Percentiles rank a stretch among this genome's conserved stretches.
Evolutionary conservation across 768 basidiomycete genomes (phyloP).

Genomic region (Trametes villosa): DNA sequence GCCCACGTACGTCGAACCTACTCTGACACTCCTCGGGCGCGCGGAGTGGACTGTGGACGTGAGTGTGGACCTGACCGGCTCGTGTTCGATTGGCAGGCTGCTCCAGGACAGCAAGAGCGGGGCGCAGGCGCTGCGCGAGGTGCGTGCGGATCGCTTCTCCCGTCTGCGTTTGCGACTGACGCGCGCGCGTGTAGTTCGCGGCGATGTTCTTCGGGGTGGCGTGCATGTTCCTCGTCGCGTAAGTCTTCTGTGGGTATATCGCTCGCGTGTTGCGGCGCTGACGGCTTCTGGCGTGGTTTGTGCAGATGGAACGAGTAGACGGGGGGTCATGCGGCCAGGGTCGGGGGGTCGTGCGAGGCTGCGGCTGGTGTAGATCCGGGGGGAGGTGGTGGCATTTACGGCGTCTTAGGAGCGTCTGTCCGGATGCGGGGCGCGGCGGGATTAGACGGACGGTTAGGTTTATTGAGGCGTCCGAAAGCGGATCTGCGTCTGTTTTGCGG

Average conservation of each 20-base stretch:
- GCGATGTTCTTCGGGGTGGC: constrained; percentile 90
- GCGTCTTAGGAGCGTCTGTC: neutral
- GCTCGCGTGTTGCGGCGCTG: constrained; percentile 13
- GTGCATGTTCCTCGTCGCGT: constrained; percentile 94
- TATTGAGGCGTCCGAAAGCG: constrained; percentile 3
- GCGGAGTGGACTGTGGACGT: too few relatives aligned
- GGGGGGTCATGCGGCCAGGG: constrained; percentile 19
- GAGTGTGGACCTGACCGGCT: neutral
- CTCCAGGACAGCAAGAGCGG: constrained; percentile 87
- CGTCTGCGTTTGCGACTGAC: constrained; percentile 13
- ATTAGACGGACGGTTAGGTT: constrained; percentile 9
- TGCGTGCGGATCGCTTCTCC: constrained; percentile 37
- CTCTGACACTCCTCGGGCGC: constrained; percentile 1
- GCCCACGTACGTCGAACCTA: constrained; percentile 68
- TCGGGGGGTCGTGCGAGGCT: constrained; percentile 12
- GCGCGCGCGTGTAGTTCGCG: constrained; percentile 60
- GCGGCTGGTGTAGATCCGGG: neutral
- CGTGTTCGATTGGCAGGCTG: constrained; percentile 50
- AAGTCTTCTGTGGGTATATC: constrained; percentile 45
- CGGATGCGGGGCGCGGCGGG: constrained; percentile 3
- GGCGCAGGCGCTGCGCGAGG: constrained; percentile 90
- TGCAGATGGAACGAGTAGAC: constrained; percentile 77
- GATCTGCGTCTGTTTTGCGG: constrained; percentile 13
- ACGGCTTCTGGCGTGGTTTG: constrained; percentile 17
- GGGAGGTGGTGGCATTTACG: constrained; percentile 3